Conservation (phyloP, 2,329 filamentous ascomycete species). For the Fusarium humuli region DNA sequence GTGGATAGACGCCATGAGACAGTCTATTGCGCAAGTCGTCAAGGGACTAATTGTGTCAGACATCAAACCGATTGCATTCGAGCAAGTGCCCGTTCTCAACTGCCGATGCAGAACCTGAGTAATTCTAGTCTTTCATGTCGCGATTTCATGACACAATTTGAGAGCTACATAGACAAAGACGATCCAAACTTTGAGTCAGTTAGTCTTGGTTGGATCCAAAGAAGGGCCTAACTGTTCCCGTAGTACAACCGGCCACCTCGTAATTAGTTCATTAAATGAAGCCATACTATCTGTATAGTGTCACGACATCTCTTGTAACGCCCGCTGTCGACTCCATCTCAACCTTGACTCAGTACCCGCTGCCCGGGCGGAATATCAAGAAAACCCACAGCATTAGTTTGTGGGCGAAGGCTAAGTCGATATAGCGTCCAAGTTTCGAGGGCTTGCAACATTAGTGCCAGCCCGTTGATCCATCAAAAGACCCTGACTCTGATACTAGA, state of each 20-base stretch:
- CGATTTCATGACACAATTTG: not conserved
- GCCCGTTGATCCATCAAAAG: not conserved
- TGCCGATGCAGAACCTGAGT: not conserved
- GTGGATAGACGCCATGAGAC: slow-evolving; percentile 16
- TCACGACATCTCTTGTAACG: not conserved
- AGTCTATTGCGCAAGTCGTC: slow-evolving; percentile 25
- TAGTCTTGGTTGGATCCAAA: not conserved
- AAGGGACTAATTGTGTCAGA: slow-evolving; percentile 23
- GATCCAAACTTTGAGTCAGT: not conserved
- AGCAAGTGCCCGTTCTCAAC: not conserved
- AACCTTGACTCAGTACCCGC: not conserved
- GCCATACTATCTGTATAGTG: not conserved
- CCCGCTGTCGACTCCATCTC: not conserved
- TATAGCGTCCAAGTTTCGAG: not conserved
- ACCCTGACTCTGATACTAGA: not conserved
- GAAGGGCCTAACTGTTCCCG: not conserved
- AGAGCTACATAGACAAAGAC: not conserved
- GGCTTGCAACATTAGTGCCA: not conserved
- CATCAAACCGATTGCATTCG: slow-evolving; percentile 13
- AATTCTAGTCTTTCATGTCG: slow-evolving; percentile 9
- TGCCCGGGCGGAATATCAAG: not conserved
- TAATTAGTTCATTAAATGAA: not conserved
- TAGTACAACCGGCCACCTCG: not conserved
- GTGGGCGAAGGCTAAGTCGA: not conserved
- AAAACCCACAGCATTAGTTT: not conserved